A percentile compares a stretch with the other conserved stretches of the same genome.
These are phyloP conservation scores for Clonostachys rosea DNA, from an alignment of 2,329 filamentous ascomycete genomes.

Conservation along the genomic window DNA sequence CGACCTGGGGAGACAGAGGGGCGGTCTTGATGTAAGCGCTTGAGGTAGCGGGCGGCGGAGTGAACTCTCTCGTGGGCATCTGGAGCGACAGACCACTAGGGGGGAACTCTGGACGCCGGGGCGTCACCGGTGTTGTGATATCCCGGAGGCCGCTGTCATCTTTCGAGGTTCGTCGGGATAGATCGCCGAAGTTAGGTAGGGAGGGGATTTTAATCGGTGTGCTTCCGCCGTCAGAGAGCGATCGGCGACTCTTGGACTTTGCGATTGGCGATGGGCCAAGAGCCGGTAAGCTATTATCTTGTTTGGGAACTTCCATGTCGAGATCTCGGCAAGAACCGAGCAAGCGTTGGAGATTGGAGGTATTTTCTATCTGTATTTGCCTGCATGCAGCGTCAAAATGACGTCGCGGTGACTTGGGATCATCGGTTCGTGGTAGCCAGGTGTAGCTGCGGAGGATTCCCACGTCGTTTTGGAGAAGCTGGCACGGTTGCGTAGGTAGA, in stretches of 20 bases:
- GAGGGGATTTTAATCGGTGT: slow-evolving; percentile 53
- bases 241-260: slow-evolving; percentile 54
- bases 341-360: too few relatives aligned
- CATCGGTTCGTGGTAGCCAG: too few relatives aligned
- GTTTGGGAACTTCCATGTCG: too few relatives aligned
- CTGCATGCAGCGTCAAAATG: too few relatives aligned
- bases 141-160: slow-evolving; percentile 58
- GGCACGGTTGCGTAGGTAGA: too few relatives aligned
- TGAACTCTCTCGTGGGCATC: slow-evolving; percentile 25
- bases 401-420: too few relatives aligned
- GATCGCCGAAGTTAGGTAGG: slow-evolving; percentile 51
- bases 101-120: slow-evolving; percentile 62
- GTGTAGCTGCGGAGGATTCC: too few relatives aligned
- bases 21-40: slow-evolving; percentile 44
- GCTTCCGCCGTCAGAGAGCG: slow-evolving; percentile 58
- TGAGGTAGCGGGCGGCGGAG: slow-evolving; percentile 23
- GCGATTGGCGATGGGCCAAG: slow-evolving; percentile 31
- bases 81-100: slow-evolving; percentile 50
- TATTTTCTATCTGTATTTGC: too few relatives aligned
- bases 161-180: slow-evolving; percentile 54
- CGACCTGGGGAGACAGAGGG: slow-evolving; percentile 81
- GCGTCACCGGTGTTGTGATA: slow-evolving; percentile 54
- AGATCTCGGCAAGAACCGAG: too few relatives aligned
- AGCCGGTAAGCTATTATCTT: too few relatives aligned
- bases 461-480: too few relatives aligned